A percentile compares a stretch with the other conserved stretches of the same genome.
These are phyloP conservation scores for Rhizophlyctis rosea DNA, from an alignment of 192 early-diverging fungal genomes.

Conservation along the genomic window DNA sequence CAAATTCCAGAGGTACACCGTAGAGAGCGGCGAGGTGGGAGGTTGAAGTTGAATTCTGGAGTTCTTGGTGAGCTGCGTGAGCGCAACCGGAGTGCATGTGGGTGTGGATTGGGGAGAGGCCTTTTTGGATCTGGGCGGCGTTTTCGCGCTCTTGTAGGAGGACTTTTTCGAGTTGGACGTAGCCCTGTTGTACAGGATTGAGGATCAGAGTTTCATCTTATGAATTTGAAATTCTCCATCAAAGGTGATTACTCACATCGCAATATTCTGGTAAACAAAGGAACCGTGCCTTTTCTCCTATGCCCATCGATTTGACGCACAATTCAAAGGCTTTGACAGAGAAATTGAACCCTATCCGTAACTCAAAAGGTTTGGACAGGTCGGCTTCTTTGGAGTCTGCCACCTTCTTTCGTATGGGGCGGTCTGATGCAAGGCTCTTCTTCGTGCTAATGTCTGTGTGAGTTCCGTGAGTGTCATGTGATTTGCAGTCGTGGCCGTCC, in stretches of 20 bases:
- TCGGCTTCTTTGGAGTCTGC: slow-evolving; percentile 35
- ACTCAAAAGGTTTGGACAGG: slow-evolving; percentile 40
- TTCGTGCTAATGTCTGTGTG: slow-evolving; percentile 12
- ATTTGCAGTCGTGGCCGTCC: slow-evolving; percentile 1
- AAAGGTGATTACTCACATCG: slow-evolving; percentile 26
- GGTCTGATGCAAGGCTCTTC: not conserved
- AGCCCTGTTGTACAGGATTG: slow-evolving; percentile 31
- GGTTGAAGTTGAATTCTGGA: slow-evolving; percentile 23
- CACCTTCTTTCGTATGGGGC: slow-evolving; percentile 35
- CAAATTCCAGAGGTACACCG: slow-evolving; percentile 45
- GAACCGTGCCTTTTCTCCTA: slow-evolving; percentile 46
- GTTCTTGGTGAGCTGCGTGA: slow-evolving; percentile 21
- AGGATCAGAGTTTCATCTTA: no score
- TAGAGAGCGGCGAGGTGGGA: slow-evolving; percentile 37
- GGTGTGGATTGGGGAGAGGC: slow-evolving; percentile 37
- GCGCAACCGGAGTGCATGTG: slow-evolving; percentile 44
- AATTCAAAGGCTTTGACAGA: slow-evolving; percentile 46
- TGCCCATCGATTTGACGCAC: slow-evolving; percentile 44
- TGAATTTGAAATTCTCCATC: no score
- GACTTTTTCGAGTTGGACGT: slow-evolving; percentile 46
- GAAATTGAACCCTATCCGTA: slow-evolving; percentile 51
- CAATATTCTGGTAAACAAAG: slow-evolving; percentile 46
- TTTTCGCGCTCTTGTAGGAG: slow-evolving; percentile 45
- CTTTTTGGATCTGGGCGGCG: slow-evolving; percentile 26
- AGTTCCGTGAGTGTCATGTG: not conserved